Evolutionary conservation across 176 grass and related monocot genomes (phyloP), one percentile per base, ranked within the genome.

Genomic region (Eremochloa ophiuroides): DNA sequence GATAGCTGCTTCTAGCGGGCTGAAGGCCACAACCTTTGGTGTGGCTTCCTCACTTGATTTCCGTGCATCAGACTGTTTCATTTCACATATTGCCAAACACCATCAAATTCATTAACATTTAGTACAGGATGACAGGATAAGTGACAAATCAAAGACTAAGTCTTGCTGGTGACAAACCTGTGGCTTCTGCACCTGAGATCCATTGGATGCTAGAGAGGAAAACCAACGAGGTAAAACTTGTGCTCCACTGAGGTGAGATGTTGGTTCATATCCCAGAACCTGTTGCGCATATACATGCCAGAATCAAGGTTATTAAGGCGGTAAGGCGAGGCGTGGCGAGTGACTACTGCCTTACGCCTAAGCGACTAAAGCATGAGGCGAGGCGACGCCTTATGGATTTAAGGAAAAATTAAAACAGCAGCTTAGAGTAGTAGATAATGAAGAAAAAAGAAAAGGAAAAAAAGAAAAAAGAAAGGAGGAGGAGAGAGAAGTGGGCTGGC

Each of bases 11-110:
- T 99, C 96, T 40, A 93, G 47, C 40, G 91, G 96, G 71, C 93
- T 99, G 87, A 88, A 91, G 39, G 87, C 96, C 47, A 60, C 4
- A 74, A 94, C 90, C 63, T 94, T 89, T 35, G 86, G 82, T 39
- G n/a, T 65, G n/a, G 7, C 42, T 40, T 30, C 66, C 29, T 86
- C 73, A 31, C 12, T 78, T 22, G n/a, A 66, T 66, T 80, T 89
- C 39, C 53, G 35, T 3, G 29, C 81, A 87, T 79, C 58, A 38
- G 77, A 44, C 40, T 62, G 66, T 61, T 78, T 50, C 34, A 69
- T 66, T 85, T 47, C 82, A 78, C n/a, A n/a, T n/a, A n/a, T n/a
- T n/a, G n/a, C n/a, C n/a, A n/a, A n/a, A 76, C 84, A 62, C 69
- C 68, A 68, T 70, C 33, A 87, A 74, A 16, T 44, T 37, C 34